Conservation (phyloP, 2,329 filamentous ascomycete species). For the Aureobasidium musti region DNA sequence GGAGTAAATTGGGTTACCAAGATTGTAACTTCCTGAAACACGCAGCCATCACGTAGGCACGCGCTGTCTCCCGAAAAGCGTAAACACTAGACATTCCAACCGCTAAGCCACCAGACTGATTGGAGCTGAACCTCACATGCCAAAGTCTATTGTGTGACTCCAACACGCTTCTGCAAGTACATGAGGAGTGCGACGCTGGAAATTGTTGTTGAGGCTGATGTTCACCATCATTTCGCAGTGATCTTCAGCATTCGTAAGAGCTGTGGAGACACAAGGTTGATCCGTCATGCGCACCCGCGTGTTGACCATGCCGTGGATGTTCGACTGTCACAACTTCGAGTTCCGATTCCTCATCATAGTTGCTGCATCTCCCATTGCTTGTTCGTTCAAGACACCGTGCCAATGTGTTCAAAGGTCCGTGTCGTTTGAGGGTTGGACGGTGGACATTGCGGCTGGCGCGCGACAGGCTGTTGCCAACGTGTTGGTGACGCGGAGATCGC, state of each 20-base stretch:
- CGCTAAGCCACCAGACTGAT: neutral
- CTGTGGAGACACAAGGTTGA: slow-evolving; percentile 15
- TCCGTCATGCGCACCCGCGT: neutral
- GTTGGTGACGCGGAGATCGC: neutral
- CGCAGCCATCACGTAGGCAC: neutral
- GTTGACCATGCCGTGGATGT: neutral
- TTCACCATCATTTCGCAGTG: neutral
- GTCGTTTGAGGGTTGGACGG: neutral
- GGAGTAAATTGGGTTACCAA: neutral
- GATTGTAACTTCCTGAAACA: slow-evolving; percentile 12
- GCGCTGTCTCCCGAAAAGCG: neutral
- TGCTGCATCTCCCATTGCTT: neutral
- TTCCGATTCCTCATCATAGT: neutral
- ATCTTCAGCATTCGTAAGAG: slow-evolving; percentile 9
- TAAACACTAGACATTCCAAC: slow-evolving; percentile 14
- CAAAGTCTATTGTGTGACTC: neutral
- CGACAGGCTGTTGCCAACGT: neutral
- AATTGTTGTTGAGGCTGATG: neutral
- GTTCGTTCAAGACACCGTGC: neutral
- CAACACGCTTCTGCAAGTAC: neutral
- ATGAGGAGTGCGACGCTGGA: neutral
- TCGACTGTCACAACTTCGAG: neutral
- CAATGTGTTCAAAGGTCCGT: neutral
- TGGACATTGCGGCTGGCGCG: neutral
- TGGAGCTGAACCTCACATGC: neutral